Conservation (phyloP, 345 rosid species). For the Draba incana region DNA sequence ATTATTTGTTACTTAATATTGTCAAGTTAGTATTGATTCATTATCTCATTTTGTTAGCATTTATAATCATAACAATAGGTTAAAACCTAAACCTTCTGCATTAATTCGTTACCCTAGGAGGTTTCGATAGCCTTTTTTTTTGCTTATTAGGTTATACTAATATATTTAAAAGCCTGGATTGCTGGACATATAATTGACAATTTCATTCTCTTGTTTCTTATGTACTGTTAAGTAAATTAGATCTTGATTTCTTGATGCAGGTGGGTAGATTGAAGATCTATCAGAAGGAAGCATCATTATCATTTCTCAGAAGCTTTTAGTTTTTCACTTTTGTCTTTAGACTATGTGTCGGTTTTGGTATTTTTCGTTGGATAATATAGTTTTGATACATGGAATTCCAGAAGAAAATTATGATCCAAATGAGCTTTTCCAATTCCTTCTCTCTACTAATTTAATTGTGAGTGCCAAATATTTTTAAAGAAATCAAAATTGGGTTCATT, state of each 20-base stretch:
- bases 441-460: not conserved
- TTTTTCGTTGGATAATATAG: slow-evolving; percentile 10
- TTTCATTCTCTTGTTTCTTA: not conserved
- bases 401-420: not conserved
- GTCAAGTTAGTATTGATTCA: not conserved
- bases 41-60: not conserved
- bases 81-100: not conserved
- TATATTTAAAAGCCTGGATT: not conserved
- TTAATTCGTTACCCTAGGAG: not conserved
- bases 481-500: not conserved
- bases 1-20: not conserved
- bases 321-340: slow-evolving; percentile 27
- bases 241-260: slow-evolving; percentile 23
- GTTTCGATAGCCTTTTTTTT: no score
- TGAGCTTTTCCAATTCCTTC: not conserved
- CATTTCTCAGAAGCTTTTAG: slow-evolving; percentile 18
- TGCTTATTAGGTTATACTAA: no score
- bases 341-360: slow-evolving; percentile 18
- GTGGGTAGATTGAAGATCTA: not conserved
- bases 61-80: not conserved
- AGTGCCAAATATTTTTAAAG: not conserved
- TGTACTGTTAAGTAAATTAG: not conserved
- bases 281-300: slow-evolving; percentile 19
- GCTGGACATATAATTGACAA: not conserved
- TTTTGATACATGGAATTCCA: slow-evolving; percentile 8